phyloP scores from a whole-genome alignment of 441 rosid genomes.

The Arabidopsis lyrata region DNA sequence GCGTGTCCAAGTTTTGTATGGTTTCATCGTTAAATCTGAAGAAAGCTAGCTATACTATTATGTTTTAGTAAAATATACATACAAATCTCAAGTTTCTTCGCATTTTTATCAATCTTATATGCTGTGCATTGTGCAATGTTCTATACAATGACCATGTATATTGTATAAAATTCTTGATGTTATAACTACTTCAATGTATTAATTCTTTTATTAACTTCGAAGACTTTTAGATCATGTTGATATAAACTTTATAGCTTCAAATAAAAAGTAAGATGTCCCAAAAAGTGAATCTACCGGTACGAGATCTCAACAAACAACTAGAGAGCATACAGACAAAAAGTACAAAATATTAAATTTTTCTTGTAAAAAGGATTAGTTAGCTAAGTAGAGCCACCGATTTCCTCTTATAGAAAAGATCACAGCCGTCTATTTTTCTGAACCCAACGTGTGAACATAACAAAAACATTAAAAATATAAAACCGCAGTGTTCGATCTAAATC shows the following conservation, averaged over 20 bases:
- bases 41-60: neutral
- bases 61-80: neutral
- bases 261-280: constrained; percentile 7
- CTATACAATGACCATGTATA: neutral
- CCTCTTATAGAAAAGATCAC: constrained; percentile 15
- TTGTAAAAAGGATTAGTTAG: constrained; percentile 5
- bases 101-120: neutral
- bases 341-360: constrained; percentile 4
- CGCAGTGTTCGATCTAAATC: constrained; percentile 41
- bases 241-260: constrained; percentile 22
- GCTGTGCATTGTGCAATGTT: no score
- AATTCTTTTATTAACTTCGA: neutral
- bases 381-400: constrained; percentile 32
- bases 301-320: constrained; percentile 31
- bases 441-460: constrained; percentile 44
- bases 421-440: constrained; percentile 10
- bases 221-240: neutral
- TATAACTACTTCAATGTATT: no score
- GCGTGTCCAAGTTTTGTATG: neutral
- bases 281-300: constrained; percentile 34
- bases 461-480: constrained; percentile 26
- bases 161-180: no score
- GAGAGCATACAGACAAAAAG: constrained; percentile 40
- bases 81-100: neutral
- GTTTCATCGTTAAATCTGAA: neutral